These are phyloP conservation scores for Russula compacta DNA, from an alignment of 768 basidiomycete genomes.

Conservation along the genomic window DNA sequence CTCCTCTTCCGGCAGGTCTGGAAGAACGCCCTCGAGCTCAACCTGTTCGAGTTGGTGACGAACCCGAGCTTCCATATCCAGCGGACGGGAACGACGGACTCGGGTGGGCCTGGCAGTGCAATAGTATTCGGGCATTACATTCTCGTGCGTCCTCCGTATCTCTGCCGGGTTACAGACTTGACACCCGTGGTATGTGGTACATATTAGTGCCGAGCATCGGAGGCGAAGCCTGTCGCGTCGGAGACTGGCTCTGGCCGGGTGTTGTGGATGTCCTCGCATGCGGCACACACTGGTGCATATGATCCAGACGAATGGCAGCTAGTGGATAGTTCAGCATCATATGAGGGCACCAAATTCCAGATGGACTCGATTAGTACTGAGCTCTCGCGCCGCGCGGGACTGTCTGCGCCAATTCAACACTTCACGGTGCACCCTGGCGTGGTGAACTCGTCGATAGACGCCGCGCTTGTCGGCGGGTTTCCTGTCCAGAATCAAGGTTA, in stretches of 20 bases:
- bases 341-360: too few relatives aligned
- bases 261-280: constrained; percentile 73
- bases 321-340: constrained; percentile 48
- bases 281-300: constrained; percentile 47
- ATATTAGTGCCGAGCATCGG: constrained; percentile 58
- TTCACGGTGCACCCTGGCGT: too few relatives aligned
- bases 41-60: constrained; percentile 41
- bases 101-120: constrained; percentile 80
- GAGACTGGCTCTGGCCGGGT: constrained; percentile 44
- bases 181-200: neutral
- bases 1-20: constrained; percentile 40
- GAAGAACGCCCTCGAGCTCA: constrained; percentile 13
- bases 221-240: constrained; percentile 42
- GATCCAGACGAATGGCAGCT: constrained; percentile 68
- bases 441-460: too few relatives aligned
- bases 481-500: too few relatives aligned
- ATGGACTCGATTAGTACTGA: constrained; percentile 27
- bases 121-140: constrained; percentile 75
- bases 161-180: neutral
- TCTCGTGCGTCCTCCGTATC: constrained; percentile 42
- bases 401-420: too few relatives aligned
- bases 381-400: constrained; percentile 28
- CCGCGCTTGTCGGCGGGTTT: too few relatives aligned
- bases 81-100: constrained; percentile 53
- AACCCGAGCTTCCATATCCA: constrained; percentile 52